Base-by-base conservation (phyloP, 148 eudicot genomes). In the Rhododendron kiyosumense region DNA sequence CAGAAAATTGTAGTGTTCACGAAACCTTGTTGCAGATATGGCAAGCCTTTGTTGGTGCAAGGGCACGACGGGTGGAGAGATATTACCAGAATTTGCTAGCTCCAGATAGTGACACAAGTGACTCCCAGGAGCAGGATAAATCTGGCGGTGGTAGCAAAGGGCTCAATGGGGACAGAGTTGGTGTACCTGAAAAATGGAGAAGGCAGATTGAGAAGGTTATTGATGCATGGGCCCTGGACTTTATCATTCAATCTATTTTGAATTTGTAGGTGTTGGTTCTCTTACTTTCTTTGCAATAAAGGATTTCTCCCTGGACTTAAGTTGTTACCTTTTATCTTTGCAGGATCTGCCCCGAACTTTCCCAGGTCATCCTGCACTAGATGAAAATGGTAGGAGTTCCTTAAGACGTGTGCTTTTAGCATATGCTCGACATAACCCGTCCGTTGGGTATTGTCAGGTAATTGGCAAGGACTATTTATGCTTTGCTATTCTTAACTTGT, bases 171-270 rank as follows among this genome's bases (percentile, higher is more conserved):
- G 87, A 84, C 79, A 57, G 76, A 78, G 78, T 43, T 80, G 52
- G 73, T 85, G 85, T 88, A 81, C 89, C 92, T 63, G 95, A 93
- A 46, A 95, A 92, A 88, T 92, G 80, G 90, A 96, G 77, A 90
- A 93, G 90, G 90, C 98, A 96, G 94, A 96, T 96, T 92, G 99
- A 96, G 94, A 96, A 96, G 99, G 99, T 96, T 92, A 89, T 90
- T 92, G 91, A 90, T 92, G 95, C 91, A 89, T 89, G 93, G 92
- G 90, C 90, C 92, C 89, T 95, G 93, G 90, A 87, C 90, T 93
- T 91, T 90, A 87, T 90, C 90, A 84, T 91, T 91, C 92, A 91
- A 78, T 93, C 89, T 82, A 45, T 91, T 92, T 91, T 87, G 85
- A 78, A 92, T 89, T 94, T 79, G 93, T 90, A 93, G 93, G 96